Evolutionary conservation across 805 yeast genomes (phyloP), one percentile per base, ranked within the genome.

Genomic region (Nakazawaea peltata): DNA sequence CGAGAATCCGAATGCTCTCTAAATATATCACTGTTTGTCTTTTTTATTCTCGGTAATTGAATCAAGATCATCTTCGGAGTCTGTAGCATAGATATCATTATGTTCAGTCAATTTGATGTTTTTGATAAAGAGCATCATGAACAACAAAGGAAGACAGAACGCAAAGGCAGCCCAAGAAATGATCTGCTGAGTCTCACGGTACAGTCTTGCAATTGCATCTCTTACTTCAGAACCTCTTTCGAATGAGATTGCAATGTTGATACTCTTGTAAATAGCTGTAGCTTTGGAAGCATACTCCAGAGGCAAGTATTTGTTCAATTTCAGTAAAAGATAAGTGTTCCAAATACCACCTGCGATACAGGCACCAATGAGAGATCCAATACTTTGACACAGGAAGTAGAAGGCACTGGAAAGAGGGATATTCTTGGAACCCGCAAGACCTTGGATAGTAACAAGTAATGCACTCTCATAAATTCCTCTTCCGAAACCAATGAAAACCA

Each of bases 371-470:
- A 52, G 38, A 15, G 57, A 48, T 26, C 56, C 59, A 19, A 50
- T 41, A 19, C 52, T 47, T 28, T 36, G 40, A 43, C 49, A 52
- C 2, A 50, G 49, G 23, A 52, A 29, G 41, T 49, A 52, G 41
- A 54, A 49, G 4, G 57, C 53, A 12, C 56, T 52, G 4, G 56
- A 50, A 51, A 52, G 51, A n/a, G 57, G 56, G 28, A 49, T 43
- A 30, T 50, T 49, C n/a, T 42, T 43, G 25, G 41, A 41, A 25
- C 56, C 56, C 8, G 51, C 52, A 35, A 44, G 39, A 19, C 51
- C 57, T 37, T 54, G 59, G 18, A 52, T 38, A 11, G 35, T 46
- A 11, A 51, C 56, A 39, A 50, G 52, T 10, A 46, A 34, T 11
- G 55, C 42, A 27, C 47, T 35, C 28, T 35, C 44, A 37, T 44